Percentiles rank a stretch among this genome's conserved stretches.
These are phyloP conservation scores for Pseudogymnoascus sp. DNA, from an alignment of 2,329 filamentous ascomycete genomes.

Conservation along the genomic window DNA sequence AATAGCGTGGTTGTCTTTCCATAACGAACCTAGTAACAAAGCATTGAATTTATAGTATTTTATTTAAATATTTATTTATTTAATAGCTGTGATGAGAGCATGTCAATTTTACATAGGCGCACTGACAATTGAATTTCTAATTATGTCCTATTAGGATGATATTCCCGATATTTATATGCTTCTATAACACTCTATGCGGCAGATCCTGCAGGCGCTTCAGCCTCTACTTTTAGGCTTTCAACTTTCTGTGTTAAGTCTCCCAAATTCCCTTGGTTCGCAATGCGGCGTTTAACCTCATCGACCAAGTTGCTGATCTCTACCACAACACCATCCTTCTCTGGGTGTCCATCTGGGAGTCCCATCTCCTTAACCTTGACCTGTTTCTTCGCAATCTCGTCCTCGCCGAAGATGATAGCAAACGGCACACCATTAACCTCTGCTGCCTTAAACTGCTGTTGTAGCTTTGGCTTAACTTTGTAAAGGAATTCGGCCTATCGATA, in stretches of 20 bases:
- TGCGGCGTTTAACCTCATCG: slow-evolving; percentile 49
- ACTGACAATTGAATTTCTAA: not conserved
- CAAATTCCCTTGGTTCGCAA: slow-evolving; percentile 30
- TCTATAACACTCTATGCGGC: not conserved
- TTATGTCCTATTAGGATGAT: not conserved
- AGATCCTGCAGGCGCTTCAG: not conserved
- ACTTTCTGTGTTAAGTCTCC: slow-evolving; percentile 24
- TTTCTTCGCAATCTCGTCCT: slow-evolving; percentile 76
- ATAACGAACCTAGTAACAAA: not conserved
- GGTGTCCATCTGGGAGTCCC: slow-evolving; percentile 69
- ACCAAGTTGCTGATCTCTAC: slow-evolving; percentile 58
- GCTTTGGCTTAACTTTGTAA: slow-evolving; percentile 85
- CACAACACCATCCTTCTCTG: slow-evolving; percentile 80
- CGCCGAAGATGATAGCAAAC: slow-evolving; percentile 80
- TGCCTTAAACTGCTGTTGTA: slow-evolving; percentile 83
- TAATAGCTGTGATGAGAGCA: not conserved
- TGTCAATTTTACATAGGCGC: not conserved
- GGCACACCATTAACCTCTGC: slow-evolving; percentile 74
- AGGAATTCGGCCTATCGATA: slow-evolving; percentile 63
- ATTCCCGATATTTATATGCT: not conserved
- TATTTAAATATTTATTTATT: not conserved
- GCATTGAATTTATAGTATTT: not conserved
- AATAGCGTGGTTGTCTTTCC: not conserved
- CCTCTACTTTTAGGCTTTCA: slow-evolving; percentile 22
- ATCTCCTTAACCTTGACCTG: slow-evolving; percentile 85